phyloP scores from a whole-genome alignment of 179 eudicot species.

The Patellifolia procumbens region DNA sequence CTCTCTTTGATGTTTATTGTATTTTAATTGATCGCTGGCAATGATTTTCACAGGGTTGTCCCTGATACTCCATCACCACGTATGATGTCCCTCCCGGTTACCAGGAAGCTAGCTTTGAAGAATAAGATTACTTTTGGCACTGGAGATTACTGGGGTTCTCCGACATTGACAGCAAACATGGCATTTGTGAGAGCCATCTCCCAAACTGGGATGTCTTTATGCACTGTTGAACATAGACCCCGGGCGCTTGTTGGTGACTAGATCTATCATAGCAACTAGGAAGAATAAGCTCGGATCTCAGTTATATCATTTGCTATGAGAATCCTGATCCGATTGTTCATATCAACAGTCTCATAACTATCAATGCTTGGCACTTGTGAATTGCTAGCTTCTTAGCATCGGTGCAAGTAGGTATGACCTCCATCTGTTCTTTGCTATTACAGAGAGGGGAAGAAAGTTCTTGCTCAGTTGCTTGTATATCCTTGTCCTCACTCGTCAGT shows the following conservation, averaged over 20 bases:
- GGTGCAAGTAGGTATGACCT: neutral
- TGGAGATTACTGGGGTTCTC: slow-evolving; percentile 78
- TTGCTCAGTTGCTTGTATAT: too few relatives aligned
- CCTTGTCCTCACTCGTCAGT: too few relatives aligned
- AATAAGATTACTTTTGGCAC: slow-evolving; percentile 91
- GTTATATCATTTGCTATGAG: neutral
- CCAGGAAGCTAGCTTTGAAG: slow-evolving; percentile 82
- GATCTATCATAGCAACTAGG: neutral
- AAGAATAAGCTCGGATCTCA: neutral
- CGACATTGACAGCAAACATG: slow-evolving; percentile 89
- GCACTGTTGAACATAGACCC: slow-evolving; percentile 72
- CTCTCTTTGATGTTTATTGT: neutral
- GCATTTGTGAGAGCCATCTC: slow-evolving; percentile 87
- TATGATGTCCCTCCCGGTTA: slow-evolving; percentile 71
- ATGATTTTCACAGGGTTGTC: slow-evolving; percentile 54
- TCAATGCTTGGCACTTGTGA: neutral
- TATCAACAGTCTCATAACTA: neutral
- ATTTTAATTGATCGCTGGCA: slow-evolving; percentile 3
- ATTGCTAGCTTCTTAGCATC: neutral
- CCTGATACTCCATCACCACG: slow-evolving; percentile 79
- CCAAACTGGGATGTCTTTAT: slow-evolving; percentile 85
- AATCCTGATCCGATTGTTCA: neutral
- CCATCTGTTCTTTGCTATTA: neutral
- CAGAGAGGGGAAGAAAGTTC: neutral
- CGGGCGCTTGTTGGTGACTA: slow-evolving; percentile 83